These are phyloP conservation scores for Puccinia coronata DNA, from an alignment of 1,284 basidiomycete genomes.

Conservation along the genomic window DNA sequence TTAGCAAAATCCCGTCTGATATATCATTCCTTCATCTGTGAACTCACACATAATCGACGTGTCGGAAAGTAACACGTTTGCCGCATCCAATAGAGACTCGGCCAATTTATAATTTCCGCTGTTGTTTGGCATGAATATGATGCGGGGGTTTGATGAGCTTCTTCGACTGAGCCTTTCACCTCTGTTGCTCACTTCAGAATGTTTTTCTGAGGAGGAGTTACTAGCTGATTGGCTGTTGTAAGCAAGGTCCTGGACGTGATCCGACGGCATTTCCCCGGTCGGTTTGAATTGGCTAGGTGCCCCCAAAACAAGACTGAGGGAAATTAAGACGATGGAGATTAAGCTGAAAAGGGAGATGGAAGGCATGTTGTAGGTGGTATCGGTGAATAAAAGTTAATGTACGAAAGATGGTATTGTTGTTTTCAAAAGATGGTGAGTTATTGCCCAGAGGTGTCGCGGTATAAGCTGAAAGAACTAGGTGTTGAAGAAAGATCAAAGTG, in stretches of 20 bases:
- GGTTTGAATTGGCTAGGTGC: neutral
- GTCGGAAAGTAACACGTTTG: conserved; percentile 11
- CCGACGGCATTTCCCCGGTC: neutral
- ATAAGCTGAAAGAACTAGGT: conserved; percentile 5
- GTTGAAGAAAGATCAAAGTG: neutral
- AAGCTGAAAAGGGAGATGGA: neutral
- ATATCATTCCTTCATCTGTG: neutral
- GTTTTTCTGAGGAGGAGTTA: neutral
- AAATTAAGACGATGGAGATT: neutral
- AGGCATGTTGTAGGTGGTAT: neutral
- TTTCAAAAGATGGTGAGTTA: neutral
- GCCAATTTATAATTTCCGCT: neutral
- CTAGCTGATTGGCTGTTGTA: neutral
- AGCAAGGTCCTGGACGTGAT: neutral
- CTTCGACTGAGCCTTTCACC: neutral
- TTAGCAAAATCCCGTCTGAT: neutral
- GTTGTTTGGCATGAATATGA: conserved; percentile 1
- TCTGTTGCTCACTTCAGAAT: neutral
- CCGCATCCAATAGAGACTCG: conserved; percentile 1
- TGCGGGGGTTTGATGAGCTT: neutral
- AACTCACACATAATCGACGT: conserved; percentile 1
- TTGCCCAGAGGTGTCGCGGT: neutral
- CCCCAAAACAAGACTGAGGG: neutral
- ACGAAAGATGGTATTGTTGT: neutral
- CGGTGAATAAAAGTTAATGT: neutral